These are phyloP conservation scores for Aureobasidium sp. DNA, from an alignment of 2,329 filamentous ascomycete species.

Conservation along the genomic window DNA sequence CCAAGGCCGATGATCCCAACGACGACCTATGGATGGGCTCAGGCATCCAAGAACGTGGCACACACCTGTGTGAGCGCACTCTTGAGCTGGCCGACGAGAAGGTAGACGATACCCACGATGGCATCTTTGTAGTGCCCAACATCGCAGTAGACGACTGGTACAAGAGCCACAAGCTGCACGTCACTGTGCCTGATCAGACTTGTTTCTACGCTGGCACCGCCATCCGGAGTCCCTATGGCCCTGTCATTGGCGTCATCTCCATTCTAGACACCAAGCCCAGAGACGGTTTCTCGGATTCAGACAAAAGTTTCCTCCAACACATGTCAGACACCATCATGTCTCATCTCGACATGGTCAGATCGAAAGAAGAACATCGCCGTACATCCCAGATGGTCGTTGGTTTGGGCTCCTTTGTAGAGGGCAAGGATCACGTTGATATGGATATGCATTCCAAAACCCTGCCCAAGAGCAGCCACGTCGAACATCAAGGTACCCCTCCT, in stretches of 20 bases:
- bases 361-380: conserved; percentile 43
- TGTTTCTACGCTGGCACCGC: conserved; percentile 52
- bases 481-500: neutral
- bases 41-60: conserved; percentile 12
- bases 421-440: conserved; percentile 7
- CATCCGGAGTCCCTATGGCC: conserved; percentile 48
- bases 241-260: conserved; percentile 52
- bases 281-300: conserved; percentile 39
- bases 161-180: neutral
- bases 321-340: conserved; percentile 51
- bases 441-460: neutral
- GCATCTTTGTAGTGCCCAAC: neutral
- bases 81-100: conserved; percentile 8
- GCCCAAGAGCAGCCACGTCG: neutral
- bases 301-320: conserved; percentile 48
- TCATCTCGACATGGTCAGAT: conserved; percentile 50
- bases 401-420: conserved; percentile 38
- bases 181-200: neutral
- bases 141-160: neutral
- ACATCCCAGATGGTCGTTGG: conserved; percentile 48
- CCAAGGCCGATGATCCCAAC: conserved; percentile 24
- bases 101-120: conserved; percentile 11
- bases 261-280: conserved; percentile 50
- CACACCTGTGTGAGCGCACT: conserved; percentile 15
- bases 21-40: conserved; percentile 29